Evolutionary conservation across 1,284 basidiomycete genomes (phyloP), one percentile per base, ranked within the genome.

Genomic region (Chondrostereum purpureum): DNA sequence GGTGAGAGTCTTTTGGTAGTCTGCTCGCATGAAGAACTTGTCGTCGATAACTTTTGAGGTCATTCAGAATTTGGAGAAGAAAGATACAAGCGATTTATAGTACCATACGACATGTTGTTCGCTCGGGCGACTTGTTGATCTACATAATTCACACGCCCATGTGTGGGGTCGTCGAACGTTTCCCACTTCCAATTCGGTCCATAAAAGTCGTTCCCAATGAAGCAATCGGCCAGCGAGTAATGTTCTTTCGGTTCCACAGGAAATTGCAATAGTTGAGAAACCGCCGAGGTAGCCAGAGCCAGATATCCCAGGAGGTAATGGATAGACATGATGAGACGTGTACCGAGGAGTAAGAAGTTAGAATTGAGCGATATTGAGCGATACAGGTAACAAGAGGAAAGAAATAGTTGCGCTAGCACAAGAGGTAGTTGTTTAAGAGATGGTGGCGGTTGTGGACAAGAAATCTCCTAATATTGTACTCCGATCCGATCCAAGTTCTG

Each of bases 81-180:
- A 38, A 24, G 17, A 36, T 35, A 12, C 33, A 22, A 12, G n/a
- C 16, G 43, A 41, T 14, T 20, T 33, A 16, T 43, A 63, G 14
- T 46, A 69, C 72, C 66, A 46, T 57, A 70, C 1, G 75, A 62
- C 13, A 78, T 60, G 44, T 73, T 73, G 0, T 53, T 50, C 3
- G 41, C 36, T 12, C 60, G 43, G 0, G 77, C 71, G 5, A 67
- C 65, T 11, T 39, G 34, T 49, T 66, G 53, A 51, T 69, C 62
- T 20, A 77, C 65, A 48, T 72, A 80, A 60, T 79, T 73, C 41
- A 75, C 73, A 44, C 70, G 63, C 10, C 78, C 77, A 53, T 78
- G 70, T 0, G 77, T 80, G 1, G 76, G 77, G 55, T 81, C 78
- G 47, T 69, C 55, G 21, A 61, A 50, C 12, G 67, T 72, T 50